Evolutionary conservation across 768 basidiomycete species (phyloP).

Genomic region (Tylopilus sp.): DNA sequence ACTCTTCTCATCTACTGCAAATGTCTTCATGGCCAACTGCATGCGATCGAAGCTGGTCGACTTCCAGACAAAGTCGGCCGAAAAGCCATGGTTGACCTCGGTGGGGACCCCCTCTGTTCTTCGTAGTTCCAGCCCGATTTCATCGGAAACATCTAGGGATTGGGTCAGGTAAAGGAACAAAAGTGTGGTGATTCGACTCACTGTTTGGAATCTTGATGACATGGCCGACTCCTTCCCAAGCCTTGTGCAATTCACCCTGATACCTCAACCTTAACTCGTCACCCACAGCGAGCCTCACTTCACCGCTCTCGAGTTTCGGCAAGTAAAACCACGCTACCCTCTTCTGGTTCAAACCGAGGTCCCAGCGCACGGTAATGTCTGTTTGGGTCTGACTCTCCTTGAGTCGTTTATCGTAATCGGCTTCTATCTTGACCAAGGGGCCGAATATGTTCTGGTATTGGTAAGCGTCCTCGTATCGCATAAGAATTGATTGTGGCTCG

Average conservation of each 20-base stretch:
- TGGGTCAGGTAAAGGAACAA: conserved; percentile 6
- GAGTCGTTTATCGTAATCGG: conserved; percentile 96
- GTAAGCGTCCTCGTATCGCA: conserved; percentile 97
- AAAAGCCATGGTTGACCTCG: conserved; percentile 91
- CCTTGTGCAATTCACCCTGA: conserved; percentile 81
- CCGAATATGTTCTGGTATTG: conserved; percentile 99
- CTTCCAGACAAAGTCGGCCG: conserved; percentile 99
- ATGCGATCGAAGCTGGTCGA: conserved; percentile 99
- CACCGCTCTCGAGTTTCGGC: conserved; percentile 97
- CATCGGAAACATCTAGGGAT: conserved; percentile 88
- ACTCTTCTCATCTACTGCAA: conserved; percentile 98
- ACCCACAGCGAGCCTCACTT: conserved; percentile 94
- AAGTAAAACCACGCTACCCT: conserved; percentile 97
- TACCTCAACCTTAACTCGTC: conserved; percentile 93
- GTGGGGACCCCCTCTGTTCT: conserved; percentile 90
- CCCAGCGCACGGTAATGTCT: conserved; percentile 95
- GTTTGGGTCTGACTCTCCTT: conserved; percentile 99
- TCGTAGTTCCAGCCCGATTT: conserved; percentile 91
- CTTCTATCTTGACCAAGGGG: conserved; percentile 98
- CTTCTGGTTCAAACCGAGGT: conserved; percentile 97
- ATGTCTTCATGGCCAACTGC: conserved; percentile 99
- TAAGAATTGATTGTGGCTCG: conserved; percentile 88
- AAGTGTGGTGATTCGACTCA: conserved; percentile 38
- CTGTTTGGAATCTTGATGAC: conserved; percentile 99
- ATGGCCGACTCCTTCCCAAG: conserved; percentile 97